Base-by-base conservation (phyloP, 2,329 filamentous ascomycete species). In the Clonostachys chloroleuca region DNA sequence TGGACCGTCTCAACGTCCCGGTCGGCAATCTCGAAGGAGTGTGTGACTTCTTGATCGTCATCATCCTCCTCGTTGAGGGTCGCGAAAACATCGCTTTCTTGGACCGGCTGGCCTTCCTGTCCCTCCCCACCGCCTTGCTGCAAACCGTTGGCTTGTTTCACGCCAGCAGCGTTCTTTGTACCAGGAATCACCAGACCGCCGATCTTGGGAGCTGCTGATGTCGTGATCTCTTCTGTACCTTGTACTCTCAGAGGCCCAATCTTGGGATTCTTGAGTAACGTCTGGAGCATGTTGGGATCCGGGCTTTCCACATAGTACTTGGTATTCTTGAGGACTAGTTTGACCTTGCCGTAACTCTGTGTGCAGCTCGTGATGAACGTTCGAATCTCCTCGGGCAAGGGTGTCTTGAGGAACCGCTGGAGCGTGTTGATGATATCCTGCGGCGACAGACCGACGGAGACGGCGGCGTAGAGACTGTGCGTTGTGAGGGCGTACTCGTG, bases 401-500 rank as follows among this genome's bases (percentile, higher is more conserved):
- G 84, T 3, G 88, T 95, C 71, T 97, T 97, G 16, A 91, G 89
- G 55, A 96, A 86, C 36, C 85, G 81, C 56, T 95, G 87, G 39
- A 96, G 75, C 45, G 89, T 87, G 55, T 86, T 86, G 57, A 97
- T 90, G 53, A 97, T 96, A 64, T 97, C 92, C 45, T 87, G 77
- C 17, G 90, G 89, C 45, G 89, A 86, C 50, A 97, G 72, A n/a
- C 94, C 94, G 49, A 97, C 91, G 7, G 91, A 96, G 5, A 97
- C 89, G 39, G 94, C 94, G 33, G 94, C 92, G 67, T 97, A 96
- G 46, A 99, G 75, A 67, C 90, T 96, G 68, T 97, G 92, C 20
- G 88, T 84, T 3, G 91, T 96, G 58, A 99, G 79, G 47, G 85
- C 81, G 67, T 97, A 97, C 68, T 99, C 92, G 72, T 97, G 94